Conservation (phyloP, 345 rosid genomes). For the Brassica incana region DNA sequence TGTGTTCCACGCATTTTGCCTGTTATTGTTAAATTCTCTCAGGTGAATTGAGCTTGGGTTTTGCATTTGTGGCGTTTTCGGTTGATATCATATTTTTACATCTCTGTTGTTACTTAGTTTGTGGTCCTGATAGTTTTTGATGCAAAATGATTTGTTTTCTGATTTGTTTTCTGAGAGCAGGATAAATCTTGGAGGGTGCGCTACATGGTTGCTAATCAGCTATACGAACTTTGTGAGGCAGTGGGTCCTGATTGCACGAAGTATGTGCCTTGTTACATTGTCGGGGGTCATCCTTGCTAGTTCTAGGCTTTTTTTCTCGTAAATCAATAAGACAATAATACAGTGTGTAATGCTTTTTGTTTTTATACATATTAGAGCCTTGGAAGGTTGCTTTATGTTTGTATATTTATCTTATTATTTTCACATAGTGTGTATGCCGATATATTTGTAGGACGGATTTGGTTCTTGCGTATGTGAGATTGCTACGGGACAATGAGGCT, state of each 20-base stretch:
- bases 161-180: conserved; percentile 41
- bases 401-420: too few relatives aligned
- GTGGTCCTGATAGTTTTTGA: background rate
- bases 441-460: conserved; percentile 63
- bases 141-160: background rate
- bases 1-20: conserved; percentile 75
- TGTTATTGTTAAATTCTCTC: conserved; percentile 72
- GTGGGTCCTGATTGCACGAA: conserved; percentile 90
- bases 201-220: conserved; percentile 95
- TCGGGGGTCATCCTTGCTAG: too few relatives aligned
- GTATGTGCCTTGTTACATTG: conserved; percentile 52
- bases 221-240: conserved; percentile 94
- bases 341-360: too few relatives aligned
- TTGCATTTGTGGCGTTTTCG: background rate
- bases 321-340: too few relatives aligned
- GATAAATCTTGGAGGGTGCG: conserved; percentile 99
- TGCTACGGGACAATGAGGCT: conserved; percentile 98
- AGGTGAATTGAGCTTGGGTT: conserved; percentile 46
- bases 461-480: conserved; percentile 93
- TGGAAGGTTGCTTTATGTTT: too few relatives aligned
- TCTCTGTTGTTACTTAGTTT: background rate
- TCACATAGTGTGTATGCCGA: too few relatives aligned
- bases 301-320: too few relatives aligned
- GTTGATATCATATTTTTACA: background rate
- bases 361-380: too few relatives aligned